phyloP scores from a whole-genome alignment of 129 eudicot genomes.

The Flaveria linearis region DNA sequence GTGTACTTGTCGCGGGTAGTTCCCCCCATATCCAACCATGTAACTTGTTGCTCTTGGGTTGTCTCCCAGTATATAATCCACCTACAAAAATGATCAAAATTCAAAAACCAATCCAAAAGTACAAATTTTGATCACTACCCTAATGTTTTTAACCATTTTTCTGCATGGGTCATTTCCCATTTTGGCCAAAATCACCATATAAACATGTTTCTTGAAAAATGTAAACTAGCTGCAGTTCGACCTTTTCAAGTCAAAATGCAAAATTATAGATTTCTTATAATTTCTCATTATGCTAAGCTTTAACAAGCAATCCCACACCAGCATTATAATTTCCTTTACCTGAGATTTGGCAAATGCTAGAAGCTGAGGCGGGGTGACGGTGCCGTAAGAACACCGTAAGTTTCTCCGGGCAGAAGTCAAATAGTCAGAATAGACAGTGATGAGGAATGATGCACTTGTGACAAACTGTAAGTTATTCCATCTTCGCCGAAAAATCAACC shows the following conservation, averaged over 20 bases:
- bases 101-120: conserved; percentile 2
- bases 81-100: conserved; percentile 23
- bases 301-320: not conserved
- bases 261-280: not conserved
- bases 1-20: conserved; percentile 55
- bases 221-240: not conserved
- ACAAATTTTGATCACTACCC: conserved; percentile 25
- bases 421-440: conserved; percentile 60
- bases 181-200: not conserved
- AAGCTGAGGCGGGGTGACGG: conserved; percentile 53
- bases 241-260: conserved; percentile 13
- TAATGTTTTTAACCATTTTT: not conserved
- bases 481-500: conserved; percentile 53
- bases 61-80: conserved; percentile 63
- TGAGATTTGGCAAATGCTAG: conserved; percentile 68
- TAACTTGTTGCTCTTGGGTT: conserved; percentile 64
- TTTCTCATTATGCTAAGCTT: not conserved
- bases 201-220: conserved; percentile 4
- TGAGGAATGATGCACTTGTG: conserved; percentile 62
- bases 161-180: not conserved
- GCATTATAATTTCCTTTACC: conserved; percentile 19
- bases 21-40: conserved; percentile 63
- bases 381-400: conserved; percentile 43
- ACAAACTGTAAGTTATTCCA: conserved; percentile 83
- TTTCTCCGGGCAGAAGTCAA: conserved; percentile 47